Conservation (phyloP, 441 rosid species). For the Adansonia gregorii region DNA sequence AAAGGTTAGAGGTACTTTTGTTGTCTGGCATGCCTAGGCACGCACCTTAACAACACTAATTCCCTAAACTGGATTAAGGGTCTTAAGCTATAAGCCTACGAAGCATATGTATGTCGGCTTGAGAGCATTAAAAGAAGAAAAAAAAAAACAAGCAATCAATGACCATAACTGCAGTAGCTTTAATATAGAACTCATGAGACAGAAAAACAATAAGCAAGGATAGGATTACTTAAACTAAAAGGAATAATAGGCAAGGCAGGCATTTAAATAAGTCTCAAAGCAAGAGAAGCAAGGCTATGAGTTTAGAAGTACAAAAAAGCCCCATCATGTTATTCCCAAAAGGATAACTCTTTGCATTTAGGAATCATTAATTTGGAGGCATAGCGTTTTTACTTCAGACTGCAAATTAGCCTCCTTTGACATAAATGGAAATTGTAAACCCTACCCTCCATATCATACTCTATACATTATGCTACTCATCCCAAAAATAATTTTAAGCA, state of each 20-base stretch:
- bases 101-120: not conserved
- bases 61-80: not conserved
- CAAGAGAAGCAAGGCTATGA: not conserved
- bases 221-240: not conserved
- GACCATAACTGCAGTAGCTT: not conserved
- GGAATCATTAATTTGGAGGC: conserved; percentile 1
- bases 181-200: not conserved
- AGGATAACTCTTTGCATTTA: not conserved
- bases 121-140: not conserved
- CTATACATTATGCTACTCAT: not conserved
- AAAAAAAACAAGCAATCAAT: not conserved
- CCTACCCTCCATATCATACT: not conserved
- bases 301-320: not conserved
- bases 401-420: not conserved
- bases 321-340: not conserved
- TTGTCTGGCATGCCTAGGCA: not conserved
- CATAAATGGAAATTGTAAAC: not conserved
- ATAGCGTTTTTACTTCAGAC: not conserved
- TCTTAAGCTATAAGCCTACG: not conserved
- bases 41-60: not conserved
- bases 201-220: not conserved
- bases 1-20: not conserved
- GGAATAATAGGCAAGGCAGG: not conserved
- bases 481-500: not conserved
- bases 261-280: not conserved